Evolutionary conservation across 345 rosid species (phyloP).

Genomic region (Murraya paniculata): DNA sequence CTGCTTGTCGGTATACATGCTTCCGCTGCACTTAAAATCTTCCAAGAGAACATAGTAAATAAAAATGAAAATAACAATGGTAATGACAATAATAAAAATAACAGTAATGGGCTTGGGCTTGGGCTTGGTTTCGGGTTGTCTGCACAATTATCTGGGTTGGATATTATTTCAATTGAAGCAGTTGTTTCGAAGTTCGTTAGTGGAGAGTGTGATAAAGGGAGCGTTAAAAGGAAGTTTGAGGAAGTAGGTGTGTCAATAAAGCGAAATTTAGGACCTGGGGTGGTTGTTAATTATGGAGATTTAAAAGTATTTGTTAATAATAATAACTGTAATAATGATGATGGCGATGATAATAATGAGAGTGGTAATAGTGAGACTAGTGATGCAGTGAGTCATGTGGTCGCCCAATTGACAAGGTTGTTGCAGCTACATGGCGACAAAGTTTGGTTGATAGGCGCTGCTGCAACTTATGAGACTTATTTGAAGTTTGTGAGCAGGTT

Average conservation of each 20-base stretch:
- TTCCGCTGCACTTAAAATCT: constrained; percentile 44
- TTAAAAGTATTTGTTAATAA: constrained; percentile 36
- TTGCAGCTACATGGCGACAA: constrained; percentile 41
- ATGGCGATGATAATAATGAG: background rate
- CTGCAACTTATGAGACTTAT: constrained; percentile 54
- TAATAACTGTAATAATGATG: background rate
- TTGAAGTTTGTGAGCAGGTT: constrained; percentile 49
- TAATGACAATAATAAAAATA: background rate
- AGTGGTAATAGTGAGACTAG: constrained; percentile 15
- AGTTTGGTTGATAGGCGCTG: constrained; percentile 66
- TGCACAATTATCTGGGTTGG: constrained; percentile 39
- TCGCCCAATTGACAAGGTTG: constrained; percentile 46
- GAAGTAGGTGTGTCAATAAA: constrained; percentile 42
- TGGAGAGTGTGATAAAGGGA: constrained; percentile 31
- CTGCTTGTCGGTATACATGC: constrained; percentile 69
- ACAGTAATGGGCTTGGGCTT: background rate
- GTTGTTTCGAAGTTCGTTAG: constrained; percentile 32
- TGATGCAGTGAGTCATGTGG: constrained; percentile 36
- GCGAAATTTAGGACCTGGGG: constrained; percentile 42
- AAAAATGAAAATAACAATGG: constrained; percentile 19
- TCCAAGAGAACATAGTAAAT: constrained; percentile 35
- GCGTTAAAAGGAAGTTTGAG: constrained; percentile 34
- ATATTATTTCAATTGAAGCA: constrained; percentile 36
- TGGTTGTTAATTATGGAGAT: constrained; percentile 64
- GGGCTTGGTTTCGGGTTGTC: constrained; percentile 22